Base-by-base conservation (phyloP, 2,329 filamentous ascomycete genomes). In the Cordyceps cicadae region DNA sequence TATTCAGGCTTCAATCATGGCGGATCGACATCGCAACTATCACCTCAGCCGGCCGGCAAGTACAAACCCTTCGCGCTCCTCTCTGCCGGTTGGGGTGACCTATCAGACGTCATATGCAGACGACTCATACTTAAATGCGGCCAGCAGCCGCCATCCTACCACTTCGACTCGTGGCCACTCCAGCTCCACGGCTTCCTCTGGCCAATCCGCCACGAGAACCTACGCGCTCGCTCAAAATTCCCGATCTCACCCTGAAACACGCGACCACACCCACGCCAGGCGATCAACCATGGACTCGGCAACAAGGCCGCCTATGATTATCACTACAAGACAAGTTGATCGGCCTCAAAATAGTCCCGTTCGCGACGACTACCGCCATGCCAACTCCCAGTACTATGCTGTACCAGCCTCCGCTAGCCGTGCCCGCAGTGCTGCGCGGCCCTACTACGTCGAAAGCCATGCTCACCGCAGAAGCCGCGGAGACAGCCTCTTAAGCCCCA, bases 141-240 rank as follows among this genome's bases (percentile, higher is more conserved):
- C 76, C 64, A 68, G 75, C 67, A 69, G 66, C 55, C 70, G 68
- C 65, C 64, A 73, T 66, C 64, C 67, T 37, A 58, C 65, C n/a
- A 67, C 72, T 34, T 67, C 69, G 24, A 69, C 74, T 24, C 66
- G 72, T 62, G 70, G 67, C 61, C 74, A 74, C 56, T 69, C 69
- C 34, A 69, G 69, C 34, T 67, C 72, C 24, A 67, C 68, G 59
- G 69, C 74, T 68, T 65, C 73, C 56, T 69, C 70, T 59, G 72
- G 66, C 63, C 67, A 69, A 55, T 72, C 73, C 26, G 74, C 80
- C 45, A 79, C 77, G 11, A 82, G 81, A 54, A 81, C 81, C 12
- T 86, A 86, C 66, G 80, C 81, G 57, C 77, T 84, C 59, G 77
- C 77, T 60, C 78, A 81, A 53, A 83, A 86, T 49, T 75, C 79